Evolutionary conservation across 2,329 filamentous ascomycete genomes (phyloP).

Genomic region (Rhynchosporium secalis): DNA sequence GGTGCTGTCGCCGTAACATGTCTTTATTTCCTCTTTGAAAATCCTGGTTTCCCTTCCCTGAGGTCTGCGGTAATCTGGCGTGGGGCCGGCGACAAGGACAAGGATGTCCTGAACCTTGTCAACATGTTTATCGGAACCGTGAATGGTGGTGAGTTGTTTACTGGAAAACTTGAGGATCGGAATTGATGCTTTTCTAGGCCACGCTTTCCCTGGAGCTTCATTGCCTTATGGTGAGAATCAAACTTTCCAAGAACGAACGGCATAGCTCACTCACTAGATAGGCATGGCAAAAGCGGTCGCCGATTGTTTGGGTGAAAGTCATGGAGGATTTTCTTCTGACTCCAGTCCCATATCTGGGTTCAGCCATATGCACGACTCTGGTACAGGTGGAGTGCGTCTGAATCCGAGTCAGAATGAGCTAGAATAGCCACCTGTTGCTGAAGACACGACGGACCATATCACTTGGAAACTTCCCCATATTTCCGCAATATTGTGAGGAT

Average conservation of each 20-base stretch:
- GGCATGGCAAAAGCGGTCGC: conserved; percentile 58
- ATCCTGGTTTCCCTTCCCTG: not conserved
- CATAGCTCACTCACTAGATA: conserved; percentile 32
- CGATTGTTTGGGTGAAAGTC: conserved; percentile 50
- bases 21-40: conserved; percentile 2
- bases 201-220: conserved; percentile 57
- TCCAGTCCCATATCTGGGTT: conserved; percentile 52
- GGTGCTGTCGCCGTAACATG: conserved; percentile 7
- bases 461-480: conserved; percentile 49
- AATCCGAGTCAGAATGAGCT: not conserved
- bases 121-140: conserved; percentile 55
- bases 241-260: not conserved
- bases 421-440: not conserved
- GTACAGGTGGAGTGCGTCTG: conserved; percentile 43
- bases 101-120: conserved; percentile 40
- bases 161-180: not conserved
- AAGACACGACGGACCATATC: conserved; percentile 40
- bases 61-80: conserved; percentile 4
- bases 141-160: conserved; percentile 45
- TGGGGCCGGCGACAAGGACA: not conserved
- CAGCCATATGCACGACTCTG: conserved; percentile 48
- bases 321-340: conserved; percentile 49
- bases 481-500: conserved; percentile 45
- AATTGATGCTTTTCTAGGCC: conserved; percentile 31
- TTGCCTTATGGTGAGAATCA: conserved; percentile 44